Evolutionary conservation across 2,329 filamentous ascomycete species (phyloP), one percentile per base, ranked within the genome.

Genomic region (Fusarium concolor): DNA sequence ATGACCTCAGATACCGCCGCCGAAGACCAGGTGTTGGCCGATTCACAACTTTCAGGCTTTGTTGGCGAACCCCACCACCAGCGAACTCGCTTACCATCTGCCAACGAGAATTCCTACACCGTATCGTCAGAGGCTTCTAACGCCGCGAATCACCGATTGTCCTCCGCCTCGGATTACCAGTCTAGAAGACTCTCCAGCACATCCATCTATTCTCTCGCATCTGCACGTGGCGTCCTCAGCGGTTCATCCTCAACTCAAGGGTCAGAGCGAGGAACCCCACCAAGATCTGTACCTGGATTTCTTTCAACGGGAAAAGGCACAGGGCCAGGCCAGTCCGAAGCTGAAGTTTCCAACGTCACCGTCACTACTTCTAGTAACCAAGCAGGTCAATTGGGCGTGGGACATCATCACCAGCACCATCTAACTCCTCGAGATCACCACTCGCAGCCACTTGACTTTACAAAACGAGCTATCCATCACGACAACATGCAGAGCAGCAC

Each of bases 181-280:
- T 82, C 82, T 43, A 91, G 92, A 73, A 88, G 92, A 50, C 83
- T 91, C 75, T 94, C 91, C 24, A 86, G 90, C 62, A 92, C 90
- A 10, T 94, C 92, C 1, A 81, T 92, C 50, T 91, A 91, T 74
- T 93, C 91, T 31, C 79, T 91, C 24, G 86, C 87, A 43, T 91
- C 90, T 8, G 86, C 83, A 53, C 85, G 85, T 44, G 85, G 83
- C 31, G 80, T 83, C 28, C 61, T 76, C 17, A 75, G 85, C 65
- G 84, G 85, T 18, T 81, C 84, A 31, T 81, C 81, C 18, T 88
- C 87, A 51, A 80, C 80, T 20, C 83, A 83, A 75, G 84, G 85
- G 20, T 86, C 86, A 54, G 87, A 90, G 42, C 76, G 76, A 42
- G 78, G 78, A 31, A 72, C 71, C 42, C 71, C 76, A 55, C 76